phyloP scores from a whole-genome alignment of 805 yeast genomes.

The Osmozyma mogii region DNA sequence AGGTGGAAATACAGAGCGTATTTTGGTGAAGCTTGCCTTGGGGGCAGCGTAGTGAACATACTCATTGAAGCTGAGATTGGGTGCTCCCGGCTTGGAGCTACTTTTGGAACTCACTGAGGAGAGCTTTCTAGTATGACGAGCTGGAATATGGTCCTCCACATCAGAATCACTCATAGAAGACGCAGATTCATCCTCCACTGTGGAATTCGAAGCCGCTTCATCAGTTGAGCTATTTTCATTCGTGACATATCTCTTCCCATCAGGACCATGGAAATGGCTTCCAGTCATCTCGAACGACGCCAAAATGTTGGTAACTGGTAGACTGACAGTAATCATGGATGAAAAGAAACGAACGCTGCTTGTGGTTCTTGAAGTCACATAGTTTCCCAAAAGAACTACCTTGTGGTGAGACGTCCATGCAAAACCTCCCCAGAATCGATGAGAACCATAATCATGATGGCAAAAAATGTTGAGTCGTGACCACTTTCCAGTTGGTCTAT shows the following conservation, averaged over 20 bases:
- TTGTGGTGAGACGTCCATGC: constrained; percentile 77
- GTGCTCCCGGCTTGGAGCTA: too few species aligned
- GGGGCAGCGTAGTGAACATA: constrained; percentile 75
- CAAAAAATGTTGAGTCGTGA: constrained; percentile 48
- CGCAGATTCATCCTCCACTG: too few species aligned
- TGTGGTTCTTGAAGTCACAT: constrained; percentile 35
- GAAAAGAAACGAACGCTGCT: constrained; percentile 43
- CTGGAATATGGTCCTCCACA: too few species aligned
- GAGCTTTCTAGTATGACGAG: too few species aligned
- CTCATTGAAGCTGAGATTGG: constrained; percentile 55
- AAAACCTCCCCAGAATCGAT: constrained; percentile 59
- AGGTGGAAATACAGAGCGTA: constrained; percentile 65
- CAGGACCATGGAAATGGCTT: constrained; percentile 6
- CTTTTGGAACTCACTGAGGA: too few species aligned
- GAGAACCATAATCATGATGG: constrained; percentile 45
- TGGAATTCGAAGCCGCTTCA: background rate
- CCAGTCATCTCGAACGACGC: constrained; percentile 36
- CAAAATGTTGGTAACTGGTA: constrained; percentile 46
- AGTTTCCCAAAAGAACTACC: constrained; percentile 52
- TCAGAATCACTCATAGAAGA: too few species aligned
- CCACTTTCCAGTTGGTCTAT: constrained; percentile 55
- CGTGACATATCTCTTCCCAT: too few species aligned
- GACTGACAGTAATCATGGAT: constrained; percentile 40
- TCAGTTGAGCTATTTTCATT: too few species aligned
- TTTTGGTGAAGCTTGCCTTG: constrained; percentile 54